These are phyloP conservation scores for Parascedosporium putredinis DNA, from an alignment of 2,329 filamentous ascomycete genomes.

Conservation along the genomic window DNA sequence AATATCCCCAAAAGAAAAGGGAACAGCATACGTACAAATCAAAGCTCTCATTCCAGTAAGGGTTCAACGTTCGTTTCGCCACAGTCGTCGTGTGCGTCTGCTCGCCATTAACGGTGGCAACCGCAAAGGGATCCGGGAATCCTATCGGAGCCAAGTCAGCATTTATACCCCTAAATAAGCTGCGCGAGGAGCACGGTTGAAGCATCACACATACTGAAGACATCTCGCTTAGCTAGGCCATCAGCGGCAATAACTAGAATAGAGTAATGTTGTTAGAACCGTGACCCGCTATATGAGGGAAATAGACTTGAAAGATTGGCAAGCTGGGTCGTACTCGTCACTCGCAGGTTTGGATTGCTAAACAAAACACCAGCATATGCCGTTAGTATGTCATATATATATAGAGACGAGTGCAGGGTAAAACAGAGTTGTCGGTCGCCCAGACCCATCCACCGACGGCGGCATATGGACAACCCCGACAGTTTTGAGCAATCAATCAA, in stretches of 20 bases:
- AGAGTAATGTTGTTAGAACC: conserved; percentile 20
- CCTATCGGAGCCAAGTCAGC: conserved; percentile 42
- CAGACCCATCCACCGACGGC: too few relatives aligned
- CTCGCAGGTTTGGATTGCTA: conserved; percentile 77
- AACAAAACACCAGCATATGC: too few relatives aligned
- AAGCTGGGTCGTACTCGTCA: conserved; percentile 62
- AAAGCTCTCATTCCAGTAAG: conserved; percentile 99
- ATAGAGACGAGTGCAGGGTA: too few relatives aligned
- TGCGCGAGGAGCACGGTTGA: not conserved
- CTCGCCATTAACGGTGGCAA: conserved; percentile 93
- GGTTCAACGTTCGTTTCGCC: conserved; percentile 94
- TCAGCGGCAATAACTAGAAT: conserved; percentile 89
- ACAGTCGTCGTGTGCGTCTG: conserved; percentile 97
- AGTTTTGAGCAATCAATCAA: too few relatives aligned
- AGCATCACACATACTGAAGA: conserved; percentile 66
- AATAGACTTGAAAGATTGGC: conserved; percentile 13
- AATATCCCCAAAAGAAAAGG: conserved; percentile 9
- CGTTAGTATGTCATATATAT: too few relatives aligned
- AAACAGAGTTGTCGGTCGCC: too few relatives aligned
- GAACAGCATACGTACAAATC: conserved; percentile 63
- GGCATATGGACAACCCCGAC: too few relatives aligned
- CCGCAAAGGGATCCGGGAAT: conserved; percentile 95
- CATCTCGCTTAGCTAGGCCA: conserved; percentile 97
- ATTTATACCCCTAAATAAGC: not conserved
- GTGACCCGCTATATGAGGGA: conserved; percentile 17